phyloP scores from a whole-genome alignment of 345 rosid genomes.

The Gossypium arboreum region DNA sequence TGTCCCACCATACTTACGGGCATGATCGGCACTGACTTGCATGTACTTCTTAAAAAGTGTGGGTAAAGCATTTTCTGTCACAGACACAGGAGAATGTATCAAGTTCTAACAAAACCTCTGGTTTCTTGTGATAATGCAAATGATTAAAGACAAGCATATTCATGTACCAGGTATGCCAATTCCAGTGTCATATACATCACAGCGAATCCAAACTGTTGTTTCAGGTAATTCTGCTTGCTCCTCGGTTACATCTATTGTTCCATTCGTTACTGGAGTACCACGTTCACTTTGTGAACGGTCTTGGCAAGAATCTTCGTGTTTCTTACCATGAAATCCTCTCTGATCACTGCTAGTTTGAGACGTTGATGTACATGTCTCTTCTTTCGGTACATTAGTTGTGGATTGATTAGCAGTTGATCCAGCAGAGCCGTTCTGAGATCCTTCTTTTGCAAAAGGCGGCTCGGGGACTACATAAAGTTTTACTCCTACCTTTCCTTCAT shows the following conservation, averaged over 20 bases:
- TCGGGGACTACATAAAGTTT: slow-evolving; percentile 62
- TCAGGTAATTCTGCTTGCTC: slow-evolving; percentile 34
- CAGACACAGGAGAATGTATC: slow-evolving; percentile 5
- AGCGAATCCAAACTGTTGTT: slow-evolving; percentile 75
- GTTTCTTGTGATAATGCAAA: background rate
- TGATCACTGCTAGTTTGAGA: slow-evolving; percentile 26
- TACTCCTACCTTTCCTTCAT: slow-evolving; percentile 87
- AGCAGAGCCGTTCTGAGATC: slow-evolving; percentile 24
- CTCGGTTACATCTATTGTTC: slow-evolving; percentile 32
- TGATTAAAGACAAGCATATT: background rate
- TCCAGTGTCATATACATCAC: slow-evolving; percentile 91
- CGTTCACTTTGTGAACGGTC: slow-evolving; percentile 23
- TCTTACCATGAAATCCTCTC: slow-evolving; percentile 20
- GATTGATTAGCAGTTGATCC: slow-evolving; percentile 26
- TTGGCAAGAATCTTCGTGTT: slow-evolving; percentile 16
- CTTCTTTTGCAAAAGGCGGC: slow-evolving; percentile 50
- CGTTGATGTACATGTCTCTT: slow-evolving; percentile 23
- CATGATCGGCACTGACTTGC: slow-evolving; percentile 94
- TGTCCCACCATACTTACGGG: slow-evolving; percentile 92
- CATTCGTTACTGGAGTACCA: slow-evolving; percentile 22
- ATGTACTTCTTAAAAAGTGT: slow-evolving; percentile 74
- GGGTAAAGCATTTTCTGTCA: slow-evolving; percentile 77
- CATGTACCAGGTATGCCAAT: slow-evolving; percentile 87
- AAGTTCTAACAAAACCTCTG: background rate
- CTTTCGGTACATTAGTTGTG: slow-evolving; percentile 21